phyloP scores from a whole-genome alignment of 2,329 filamentous ascomycete species.

The Sporothrix pseudoabietina region DNA sequence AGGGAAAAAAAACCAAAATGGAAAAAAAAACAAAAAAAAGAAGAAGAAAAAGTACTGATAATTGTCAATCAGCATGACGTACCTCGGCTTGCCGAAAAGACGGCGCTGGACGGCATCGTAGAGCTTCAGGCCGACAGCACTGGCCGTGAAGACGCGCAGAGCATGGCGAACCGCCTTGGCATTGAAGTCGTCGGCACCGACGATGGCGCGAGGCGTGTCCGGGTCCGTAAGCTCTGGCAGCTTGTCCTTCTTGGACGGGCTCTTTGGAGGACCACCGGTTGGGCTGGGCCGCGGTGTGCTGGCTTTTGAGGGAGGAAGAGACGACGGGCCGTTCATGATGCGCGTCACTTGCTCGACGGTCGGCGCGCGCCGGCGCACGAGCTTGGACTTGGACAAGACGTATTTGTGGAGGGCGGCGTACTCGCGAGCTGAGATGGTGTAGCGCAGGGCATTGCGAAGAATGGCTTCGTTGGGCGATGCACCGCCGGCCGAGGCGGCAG shows the following conservation, averaged over 20 bases:
- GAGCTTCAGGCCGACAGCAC: conserved; percentile 64
- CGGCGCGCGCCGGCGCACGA: conserved; percentile 58
- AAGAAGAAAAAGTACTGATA: neutral
- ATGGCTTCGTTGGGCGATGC: conserved; percentile 62
- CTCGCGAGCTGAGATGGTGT: conserved; percentile 82
- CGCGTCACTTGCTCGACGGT: conserved; percentile 58
- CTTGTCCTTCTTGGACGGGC: conserved; percentile 39
- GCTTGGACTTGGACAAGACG: conserved; percentile 70
- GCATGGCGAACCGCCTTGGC: conserved; percentile 70
- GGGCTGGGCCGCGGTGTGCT: conserved; percentile 33
- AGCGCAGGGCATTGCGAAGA: conserved; percentile 81
- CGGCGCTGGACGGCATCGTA: conserved; percentile 57
- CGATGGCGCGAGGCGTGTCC: conserved; percentile 24
- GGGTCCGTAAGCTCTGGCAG: conserved; percentile 29
- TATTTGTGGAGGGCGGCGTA: conserved; percentile 84
- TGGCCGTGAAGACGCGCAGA: conserved; percentile 68
- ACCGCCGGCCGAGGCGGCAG: conserved; percentile 12
- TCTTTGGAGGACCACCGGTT: conserved; percentile 8
- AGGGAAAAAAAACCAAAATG: too few relatives aligned
- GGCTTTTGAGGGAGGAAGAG: conserved; percentile 24
- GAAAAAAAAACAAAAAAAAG: too few relatives aligned
- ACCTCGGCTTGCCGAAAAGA: conserved; percentile 49
- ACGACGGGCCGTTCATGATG: conserved; percentile 51
- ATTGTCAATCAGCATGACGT: conserved; percentile 36
- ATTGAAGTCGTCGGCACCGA: conserved; percentile 65